Evolutionary conservation across 129 eudicot genomes (phyloP).

Genomic region (Centaurea solstitialis): DNA sequence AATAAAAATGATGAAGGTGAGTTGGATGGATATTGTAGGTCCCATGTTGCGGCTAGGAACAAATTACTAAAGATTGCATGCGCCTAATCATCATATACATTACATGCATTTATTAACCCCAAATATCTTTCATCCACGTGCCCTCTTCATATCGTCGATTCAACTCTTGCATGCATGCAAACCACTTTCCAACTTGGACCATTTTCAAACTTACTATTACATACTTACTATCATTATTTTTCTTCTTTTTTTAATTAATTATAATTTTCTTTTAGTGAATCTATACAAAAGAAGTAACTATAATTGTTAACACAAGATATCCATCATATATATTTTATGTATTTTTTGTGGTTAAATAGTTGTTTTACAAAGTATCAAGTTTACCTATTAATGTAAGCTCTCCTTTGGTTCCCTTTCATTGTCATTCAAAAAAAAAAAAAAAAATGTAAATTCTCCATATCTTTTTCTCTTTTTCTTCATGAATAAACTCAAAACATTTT

Average conservation of each 20-base stretch:
- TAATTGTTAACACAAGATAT: no score
- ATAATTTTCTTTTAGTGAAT: neutral
- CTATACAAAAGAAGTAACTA: no score
- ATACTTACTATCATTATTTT: conserved; percentile 3
- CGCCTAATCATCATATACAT: conserved; percentile 31
- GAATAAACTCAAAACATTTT: no score
- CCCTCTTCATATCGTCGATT: conserved; percentile 12
- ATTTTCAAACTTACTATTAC: neutral
- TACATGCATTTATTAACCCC: conserved; percentile 27
- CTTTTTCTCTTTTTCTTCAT: no score
- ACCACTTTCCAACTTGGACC: conserved; percentile 20
- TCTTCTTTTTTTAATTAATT: neutral
- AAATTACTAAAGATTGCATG: conserved; percentile 35
- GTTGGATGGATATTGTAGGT: conserved; percentile 40
- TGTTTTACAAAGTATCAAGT: no score
- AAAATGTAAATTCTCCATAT: no score
- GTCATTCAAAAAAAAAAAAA: no score
- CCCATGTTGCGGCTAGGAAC: conserved; percentile 42
- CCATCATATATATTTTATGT: no score
- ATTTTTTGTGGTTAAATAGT: no score
- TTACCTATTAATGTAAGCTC: no score
- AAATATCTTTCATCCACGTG: conserved; percentile 24
- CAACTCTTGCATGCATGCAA: conserved; percentile 39
- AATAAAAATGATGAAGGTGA: conserved; percentile 19
- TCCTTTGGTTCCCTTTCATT: no score